Conservation (phyloP, 306 rosid genomes). For the Begonia peltatifolia region DNA sequence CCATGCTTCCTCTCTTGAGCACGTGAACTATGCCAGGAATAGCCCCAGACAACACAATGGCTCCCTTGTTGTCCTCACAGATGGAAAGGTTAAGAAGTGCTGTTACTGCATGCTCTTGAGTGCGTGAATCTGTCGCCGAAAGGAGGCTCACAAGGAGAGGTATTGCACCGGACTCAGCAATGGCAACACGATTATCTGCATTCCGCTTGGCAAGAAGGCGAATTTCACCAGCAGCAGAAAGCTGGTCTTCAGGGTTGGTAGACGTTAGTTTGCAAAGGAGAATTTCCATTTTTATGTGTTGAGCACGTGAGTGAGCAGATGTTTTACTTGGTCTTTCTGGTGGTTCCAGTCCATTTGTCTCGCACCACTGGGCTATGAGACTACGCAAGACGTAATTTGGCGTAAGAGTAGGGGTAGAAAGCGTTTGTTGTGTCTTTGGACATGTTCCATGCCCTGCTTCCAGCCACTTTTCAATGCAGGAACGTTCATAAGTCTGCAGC, state of each 20-base stretch:
- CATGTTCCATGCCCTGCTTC: constrained; percentile 81
- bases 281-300: constrained; percentile 51
- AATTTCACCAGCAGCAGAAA: constrained; percentile 86
- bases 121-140: constrained; percentile 66
- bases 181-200: constrained; percentile 92
- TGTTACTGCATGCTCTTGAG: constrained; percentile 96
- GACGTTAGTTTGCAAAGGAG: constrained; percentile 61
- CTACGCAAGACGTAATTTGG: constrained; percentile 88
- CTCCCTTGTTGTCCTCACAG: constrained; percentile 80
- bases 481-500: constrained; percentile 88
- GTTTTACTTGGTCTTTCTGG: constrained; percentile 76
- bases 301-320: constrained; percentile 69
- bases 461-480: constrained; percentile 92
- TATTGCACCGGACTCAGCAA: constrained; percentile 97
- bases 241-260: constrained; percentile 60
- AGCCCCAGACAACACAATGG: constrained; percentile 68
- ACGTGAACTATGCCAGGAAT: constrained; percentile 91
- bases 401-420: constrained; percentile 62
- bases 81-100: constrained; percentile 97
- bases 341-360: constrained; percentile 84
- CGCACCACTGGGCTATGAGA: constrained; percentile 98
- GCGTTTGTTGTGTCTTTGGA: constrained; percentile 84
- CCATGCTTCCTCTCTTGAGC: constrained; percentile 93
- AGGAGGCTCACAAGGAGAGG: constrained; percentile 78
- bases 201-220: constrained; percentile 97